These are phyloP conservation scores for Sclerotinia nivalis DNA, from an alignment of 2,329 filamentous ascomycete genomes.

Conservation along the genomic window DNA sequence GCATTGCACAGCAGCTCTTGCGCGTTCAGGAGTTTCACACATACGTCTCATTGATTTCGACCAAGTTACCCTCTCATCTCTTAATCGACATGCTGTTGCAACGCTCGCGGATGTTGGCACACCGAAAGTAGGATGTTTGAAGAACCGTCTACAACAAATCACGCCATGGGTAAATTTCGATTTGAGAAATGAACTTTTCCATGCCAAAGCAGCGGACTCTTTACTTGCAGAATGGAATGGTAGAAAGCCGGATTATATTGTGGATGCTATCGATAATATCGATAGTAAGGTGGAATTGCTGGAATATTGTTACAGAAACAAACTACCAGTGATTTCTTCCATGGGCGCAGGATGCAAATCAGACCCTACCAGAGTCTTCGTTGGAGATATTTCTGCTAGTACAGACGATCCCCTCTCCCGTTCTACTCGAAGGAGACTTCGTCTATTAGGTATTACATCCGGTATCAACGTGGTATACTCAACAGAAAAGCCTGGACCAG, in stretches of 20 bases:
- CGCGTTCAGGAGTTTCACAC: slow-evolving; percentile 84
- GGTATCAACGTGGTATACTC: slow-evolving; percentile 94
- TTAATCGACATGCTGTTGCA: slow-evolving; percentile 95
- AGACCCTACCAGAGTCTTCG: slow-evolving; percentile 76
- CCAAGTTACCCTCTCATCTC: slow-evolving; percentile 89
- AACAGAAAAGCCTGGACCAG: slow-evolving; percentile 83
- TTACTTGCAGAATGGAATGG: slow-evolving; percentile 70
- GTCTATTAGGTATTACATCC: slow-evolving; percentile 69
- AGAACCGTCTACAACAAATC: slow-evolving; percentile 78
- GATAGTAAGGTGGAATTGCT: slow-evolving; percentile 91
- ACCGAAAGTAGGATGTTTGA: slow-evolving; percentile 84
- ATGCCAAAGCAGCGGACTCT: slow-evolving; percentile 61
- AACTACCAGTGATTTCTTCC: slow-evolving; percentile 81
- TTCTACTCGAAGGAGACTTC: slow-evolving; percentile 76
- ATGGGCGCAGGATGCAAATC: slow-evolving; percentile 98
- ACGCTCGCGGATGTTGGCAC: slow-evolving; percentile 92
- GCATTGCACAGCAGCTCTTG: slow-evolving; percentile 82
- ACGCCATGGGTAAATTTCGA: slow-evolving; percentile 92
- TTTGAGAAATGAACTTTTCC: slow-evolving; percentile 80
- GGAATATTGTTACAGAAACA: slow-evolving; percentile 79
- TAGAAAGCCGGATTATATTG: slow-evolving; percentile 77
- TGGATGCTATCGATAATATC: slow-evolving; percentile 98
- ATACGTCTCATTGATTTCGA: slow-evolving; percentile 94
- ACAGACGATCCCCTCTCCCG: slow-evolving; percentile 88
- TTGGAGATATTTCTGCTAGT: slow-evolving; percentile 87